phyloP scores from a whole-genome alignment of 2,329 filamentous ascomycete genomes.

The Coniella lustricola region DNA sequence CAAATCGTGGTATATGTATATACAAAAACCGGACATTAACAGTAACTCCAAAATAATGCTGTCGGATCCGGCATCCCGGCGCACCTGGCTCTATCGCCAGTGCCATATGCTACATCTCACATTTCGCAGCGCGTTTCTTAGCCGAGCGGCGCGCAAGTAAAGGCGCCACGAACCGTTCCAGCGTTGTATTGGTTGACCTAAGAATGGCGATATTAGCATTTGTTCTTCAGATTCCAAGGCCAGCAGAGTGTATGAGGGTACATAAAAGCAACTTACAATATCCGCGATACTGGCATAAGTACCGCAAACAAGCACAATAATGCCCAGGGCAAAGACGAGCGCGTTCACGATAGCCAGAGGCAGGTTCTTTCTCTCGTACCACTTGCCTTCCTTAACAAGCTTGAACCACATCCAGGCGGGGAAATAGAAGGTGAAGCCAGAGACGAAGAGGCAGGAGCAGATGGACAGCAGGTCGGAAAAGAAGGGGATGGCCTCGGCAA shows the following conservation, averaged over 20 bases:
- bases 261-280: slow-evolving; percentile 20
- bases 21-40: neutral
- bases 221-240: neutral
- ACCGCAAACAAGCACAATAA: slow-evolving; percentile 22
- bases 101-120: neutral
- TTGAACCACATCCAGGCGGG: slow-evolving; percentile 28
- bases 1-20: slow-evolving; percentile 2
- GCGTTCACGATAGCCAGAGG: slow-evolving; percentile 16
- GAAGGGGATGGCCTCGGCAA: slow-evolving; percentile 66
- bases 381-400: slow-evolving; percentile 26
- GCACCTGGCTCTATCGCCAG: neutral
- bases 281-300: slow-evolving; percentile 24
- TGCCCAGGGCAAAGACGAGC: slow-evolving; percentile 20
- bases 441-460: slow-evolving; percentile 43
- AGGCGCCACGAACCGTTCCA: slow-evolving; percentile 14
- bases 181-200: slow-evolving; percentile 15
- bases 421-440: slow-evolving; percentile 35
- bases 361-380: slow-evolving; percentile 22
- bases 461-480: slow-evolving; percentile 61
- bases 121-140: neutral
- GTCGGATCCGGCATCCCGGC: neutral
- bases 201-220: neutral
- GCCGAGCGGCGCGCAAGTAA: slow-evolving; percentile 12
- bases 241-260: too few relatives aligned
- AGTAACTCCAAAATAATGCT: neutral